Evolutionary conservation across 108 stramenopile species (phyloP), one percentile per base, ranked within the genome.

Genomic region (Hondaea fermentalgiana): DNA sequence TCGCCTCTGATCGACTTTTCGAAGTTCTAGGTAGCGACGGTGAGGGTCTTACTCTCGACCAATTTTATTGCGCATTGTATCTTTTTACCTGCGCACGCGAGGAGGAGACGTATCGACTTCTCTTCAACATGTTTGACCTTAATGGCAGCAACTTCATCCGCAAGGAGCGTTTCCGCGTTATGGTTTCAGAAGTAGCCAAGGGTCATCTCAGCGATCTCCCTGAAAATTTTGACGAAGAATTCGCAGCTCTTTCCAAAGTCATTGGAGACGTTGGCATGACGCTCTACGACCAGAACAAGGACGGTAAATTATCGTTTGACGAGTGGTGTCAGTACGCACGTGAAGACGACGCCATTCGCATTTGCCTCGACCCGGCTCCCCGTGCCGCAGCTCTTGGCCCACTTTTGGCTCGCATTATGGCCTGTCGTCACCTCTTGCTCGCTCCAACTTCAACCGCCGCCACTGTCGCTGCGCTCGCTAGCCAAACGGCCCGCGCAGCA

Each of bases 321-420:
- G 76, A 83, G 51, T 83, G 76, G 76, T 83, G 76, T 53, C 49
- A 53, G 49, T 83, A 83, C 28, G 76, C 76, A 6, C 45, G 76
- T 0, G 76, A 83, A 6, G 76, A 83, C 51, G 76, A 83, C 44
- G 19, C 49, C 23, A 53, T 83, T 6, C 12, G 3, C 76, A 45
- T 45, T 12, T 83, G 76, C 51, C 76, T 83, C 19, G 43, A 83
- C 51, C 5, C 76, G 6, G 49, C 49, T 28, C 12, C 49, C 10
- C 19, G 25, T 25, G 76, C 43, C 10, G 76, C 64, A 8, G 42
- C 8, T 8, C 64, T 42, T 12, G 64, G 10, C 4, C 21, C 64
- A 17, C 64, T 69, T 6, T 12, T 69, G 25, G 17, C 64, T 6
- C 64, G 64, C 14, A 69, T 69, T 17, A 69, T 8, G 64, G 64